Conservation (phyloP, 208 protist species). For the Naegleria fowleri region DNA sequence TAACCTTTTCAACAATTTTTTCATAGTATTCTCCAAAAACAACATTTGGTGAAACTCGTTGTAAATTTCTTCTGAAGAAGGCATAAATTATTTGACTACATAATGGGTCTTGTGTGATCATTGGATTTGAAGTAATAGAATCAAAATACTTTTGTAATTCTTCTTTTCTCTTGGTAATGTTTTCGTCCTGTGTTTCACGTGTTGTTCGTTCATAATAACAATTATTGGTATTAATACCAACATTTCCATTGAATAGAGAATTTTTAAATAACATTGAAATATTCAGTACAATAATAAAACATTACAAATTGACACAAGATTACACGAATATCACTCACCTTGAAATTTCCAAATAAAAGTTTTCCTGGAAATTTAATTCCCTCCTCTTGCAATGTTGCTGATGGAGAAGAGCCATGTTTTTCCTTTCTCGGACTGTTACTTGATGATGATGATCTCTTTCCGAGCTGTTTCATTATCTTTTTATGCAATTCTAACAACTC, state of each 20-base stretch:
- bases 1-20: background rate
- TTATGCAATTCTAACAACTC: background rate
- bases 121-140: background rate
- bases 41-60: background rate
- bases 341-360: background rate
- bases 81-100: background rate
- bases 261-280: background rate
- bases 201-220: background rate
- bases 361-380: background rate
- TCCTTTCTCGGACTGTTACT: background rate
- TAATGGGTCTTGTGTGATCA: background rate
- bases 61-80: background rate
- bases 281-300: too few species aligned
- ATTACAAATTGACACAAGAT: too few species aligned
- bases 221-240: background rate
- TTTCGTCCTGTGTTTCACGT: background rate
- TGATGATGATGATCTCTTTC: background rate
- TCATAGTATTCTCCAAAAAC: background rate
- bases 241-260: background rate
- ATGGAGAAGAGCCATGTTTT: background rate
- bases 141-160: constrained; percentile 15
- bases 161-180: background rate
- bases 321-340: background rate
- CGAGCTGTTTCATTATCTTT: background rate
- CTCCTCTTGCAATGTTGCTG: background rate